phyloP scores from a whole-genome alignment of 2,329 filamentous ascomycete species.

The Aciculosporium take region DNA sequence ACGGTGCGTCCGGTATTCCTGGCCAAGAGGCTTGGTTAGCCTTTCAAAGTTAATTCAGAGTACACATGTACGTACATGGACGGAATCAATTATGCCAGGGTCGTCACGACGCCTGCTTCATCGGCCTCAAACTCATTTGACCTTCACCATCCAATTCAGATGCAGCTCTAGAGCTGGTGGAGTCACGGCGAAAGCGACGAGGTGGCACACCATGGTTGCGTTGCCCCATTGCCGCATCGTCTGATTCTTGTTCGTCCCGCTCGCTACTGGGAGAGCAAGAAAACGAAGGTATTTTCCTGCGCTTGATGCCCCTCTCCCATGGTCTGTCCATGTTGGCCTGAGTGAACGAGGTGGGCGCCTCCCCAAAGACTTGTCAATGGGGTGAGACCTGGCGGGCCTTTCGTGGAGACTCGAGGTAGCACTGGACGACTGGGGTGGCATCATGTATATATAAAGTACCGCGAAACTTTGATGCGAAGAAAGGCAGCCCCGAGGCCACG shows the following conservation, averaged over 20 bases:
- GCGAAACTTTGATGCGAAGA: slow-evolving; percentile 5
- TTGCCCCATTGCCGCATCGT: too few relatives aligned
- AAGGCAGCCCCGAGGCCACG: neutral
- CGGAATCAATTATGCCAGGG: too few relatives aligned
- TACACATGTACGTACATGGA: too few relatives aligned
- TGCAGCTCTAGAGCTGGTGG: too few relatives aligned
- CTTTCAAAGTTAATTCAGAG: too few relatives aligned
- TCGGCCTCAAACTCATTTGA: too few relatives aligned
- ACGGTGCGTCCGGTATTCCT: neutral
- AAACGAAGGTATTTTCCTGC: neutral
- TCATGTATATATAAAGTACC: slow-evolving; percentile 20
- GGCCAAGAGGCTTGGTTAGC: too few relatives aligned
- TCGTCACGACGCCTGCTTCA: too few relatives aligned
- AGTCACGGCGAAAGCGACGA: too few relatives aligned
- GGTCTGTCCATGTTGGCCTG: neutral
- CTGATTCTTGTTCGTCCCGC: too few relatives aligned
- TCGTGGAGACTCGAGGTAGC: slow-evolving; percentile 22
- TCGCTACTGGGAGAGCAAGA: neutral
- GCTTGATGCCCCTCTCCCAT: neutral
- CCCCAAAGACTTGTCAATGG: slow-evolving; percentile 22
- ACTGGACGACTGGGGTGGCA: slow-evolving; percentile 17
- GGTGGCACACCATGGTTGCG: too few relatives aligned
- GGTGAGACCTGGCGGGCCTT: slow-evolving; percentile 24
- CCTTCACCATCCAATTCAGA: too few relatives aligned
- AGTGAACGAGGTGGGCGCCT: slow-evolving; percentile 9